Evolutionary conservation across 1,284 basidiomycete genomes (phyloP).

Genomic region (Ustilago vetiveriae): DNA sequence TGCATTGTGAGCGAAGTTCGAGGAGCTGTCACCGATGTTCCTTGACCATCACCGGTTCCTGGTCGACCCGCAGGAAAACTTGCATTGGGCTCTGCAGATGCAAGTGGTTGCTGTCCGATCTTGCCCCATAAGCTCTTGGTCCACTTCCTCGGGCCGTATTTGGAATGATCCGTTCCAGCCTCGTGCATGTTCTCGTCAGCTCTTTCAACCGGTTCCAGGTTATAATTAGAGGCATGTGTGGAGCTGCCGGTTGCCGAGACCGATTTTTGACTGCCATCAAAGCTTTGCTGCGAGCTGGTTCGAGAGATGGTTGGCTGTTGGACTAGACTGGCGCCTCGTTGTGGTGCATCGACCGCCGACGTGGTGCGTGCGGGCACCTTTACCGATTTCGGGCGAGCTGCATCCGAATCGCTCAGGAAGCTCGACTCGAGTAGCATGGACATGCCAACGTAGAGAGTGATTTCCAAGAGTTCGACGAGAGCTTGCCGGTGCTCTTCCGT

Average conservation of each 20-base stretch:
- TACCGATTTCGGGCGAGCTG: constrained; percentile 37
- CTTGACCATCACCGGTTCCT: constrained; percentile 17
- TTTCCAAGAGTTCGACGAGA: constrained; percentile 33
- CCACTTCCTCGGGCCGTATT: constrained; percentile 30
- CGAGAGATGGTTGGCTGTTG: constrained; percentile 16
- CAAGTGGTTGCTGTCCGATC: constrained; percentile 21
- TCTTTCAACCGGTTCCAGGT: not conserved
- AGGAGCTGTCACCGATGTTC: constrained; percentile 1
- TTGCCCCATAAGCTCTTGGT: constrained; percentile 50
- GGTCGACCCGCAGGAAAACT: constrained; percentile 6
- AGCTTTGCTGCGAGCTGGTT: constrained; percentile 20
- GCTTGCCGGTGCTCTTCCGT: constrained; percentile 26
- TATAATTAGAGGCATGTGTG: not conserved
- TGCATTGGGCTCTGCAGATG: constrained; percentile 5
- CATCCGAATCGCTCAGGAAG: constrained; percentile 52
- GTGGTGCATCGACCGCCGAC: constrained; percentile 30
- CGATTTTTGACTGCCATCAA: constrained; percentile 13
- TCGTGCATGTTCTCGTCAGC: constrained; percentile 5
- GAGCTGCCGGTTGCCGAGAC: constrained; percentile 13
- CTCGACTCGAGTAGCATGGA: constrained; percentile 60
- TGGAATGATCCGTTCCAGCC: constrained; percentile 2
- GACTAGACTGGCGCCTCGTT: constrained; percentile 25
- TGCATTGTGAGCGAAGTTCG: constrained; percentile 30
- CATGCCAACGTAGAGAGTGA: constrained; percentile 48
- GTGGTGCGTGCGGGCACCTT: constrained; percentile 35